These are phyloP conservation scores for Myxozyma geophila DNA, from an alignment of 805 yeast genomes.

Conservation along the genomic window DNA sequence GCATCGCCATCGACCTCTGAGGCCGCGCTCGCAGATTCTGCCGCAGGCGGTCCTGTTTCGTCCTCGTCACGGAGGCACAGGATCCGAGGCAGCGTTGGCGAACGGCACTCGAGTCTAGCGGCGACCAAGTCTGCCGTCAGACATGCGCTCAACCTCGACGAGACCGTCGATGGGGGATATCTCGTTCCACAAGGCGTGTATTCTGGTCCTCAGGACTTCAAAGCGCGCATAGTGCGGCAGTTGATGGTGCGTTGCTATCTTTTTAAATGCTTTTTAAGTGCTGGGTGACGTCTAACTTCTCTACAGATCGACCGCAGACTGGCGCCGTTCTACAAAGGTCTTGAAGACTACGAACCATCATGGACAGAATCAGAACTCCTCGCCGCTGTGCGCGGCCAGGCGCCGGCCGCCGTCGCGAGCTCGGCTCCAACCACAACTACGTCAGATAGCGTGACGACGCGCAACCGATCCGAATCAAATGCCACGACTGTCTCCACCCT, in stretches of 20 bases:
- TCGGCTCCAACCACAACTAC: conserved; percentile 3
- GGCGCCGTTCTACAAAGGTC: conserved; percentile 90
- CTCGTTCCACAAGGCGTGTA: conserved; percentile 92
- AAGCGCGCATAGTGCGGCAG: conserved; percentile 70
- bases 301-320: conserved; percentile 60
- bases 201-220: conserved; percentile 72
- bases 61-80: conserved; percentile 3
- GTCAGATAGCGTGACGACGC: neutral
- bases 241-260: conserved; percentile 50
- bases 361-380: conserved; percentile 77
- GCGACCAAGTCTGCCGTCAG: conserved; percentile 26
- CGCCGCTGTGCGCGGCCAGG: conserved; percentile 45
- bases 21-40: neutral
- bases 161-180: conserved; percentile 86
- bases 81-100: neutral
- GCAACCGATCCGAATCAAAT: conserved; percentile 25
- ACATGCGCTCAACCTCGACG: conserved; percentile 33
- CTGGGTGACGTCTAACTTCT: neutral
- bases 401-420: conserved; percentile 34
- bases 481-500: conserved; percentile 5
- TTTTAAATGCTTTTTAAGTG: neutral
- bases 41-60: neutral
- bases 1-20: neutral
- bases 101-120: conserved; percentile 5
- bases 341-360: conserved; percentile 72